A percentile compares a stretch with the other conserved stretches of the same genome.
phyloP scores from a whole-genome alignment of 768 basidiomycete species.

The Basidioascus undulatus region DNA sequence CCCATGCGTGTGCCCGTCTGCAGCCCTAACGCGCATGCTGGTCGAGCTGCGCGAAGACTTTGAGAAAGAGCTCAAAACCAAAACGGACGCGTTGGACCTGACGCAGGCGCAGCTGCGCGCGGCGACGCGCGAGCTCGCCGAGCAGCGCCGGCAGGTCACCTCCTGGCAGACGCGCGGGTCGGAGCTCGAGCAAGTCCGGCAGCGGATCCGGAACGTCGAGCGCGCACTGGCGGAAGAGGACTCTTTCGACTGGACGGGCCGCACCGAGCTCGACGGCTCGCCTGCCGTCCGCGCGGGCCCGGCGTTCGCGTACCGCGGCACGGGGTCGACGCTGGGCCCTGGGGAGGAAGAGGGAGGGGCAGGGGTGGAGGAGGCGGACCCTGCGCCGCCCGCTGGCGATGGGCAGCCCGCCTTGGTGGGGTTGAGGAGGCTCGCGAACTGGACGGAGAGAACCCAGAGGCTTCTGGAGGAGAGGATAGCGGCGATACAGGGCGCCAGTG shows the following conservation, averaged over 20 bases:
- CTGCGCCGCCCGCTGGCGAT: slow-evolving; percentile 29
- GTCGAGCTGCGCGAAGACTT: slow-evolving; percentile 56
- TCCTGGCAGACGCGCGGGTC: slow-evolving; percentile 44
- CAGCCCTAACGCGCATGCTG: slow-evolving; percentile 71
- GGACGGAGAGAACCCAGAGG: slow-evolving; percentile 58
- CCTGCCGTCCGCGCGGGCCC: slow-evolving; percentile 25
- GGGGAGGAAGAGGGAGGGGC: slow-evolving; percentile 41
- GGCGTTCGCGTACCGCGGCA: slow-evolving; percentile 47
- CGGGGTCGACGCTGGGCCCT: slow-evolving; percentile 38
- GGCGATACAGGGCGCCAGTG: slow-evolving; percentile 48
- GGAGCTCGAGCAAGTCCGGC: slow-evolving; percentile 57
- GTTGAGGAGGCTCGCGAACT: slow-evolving; percentile 50
- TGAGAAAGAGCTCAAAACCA: slow-evolving; percentile 53
- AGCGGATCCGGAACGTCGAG: slow-evolving; percentile 62
- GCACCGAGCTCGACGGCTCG: slow-evolving; percentile 26
- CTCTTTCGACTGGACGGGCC: slow-evolving; percentile 69
- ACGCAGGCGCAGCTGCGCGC: slow-evolving; percentile 68
- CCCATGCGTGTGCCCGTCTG: no score
- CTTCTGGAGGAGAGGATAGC: slow-evolving; percentile 45
- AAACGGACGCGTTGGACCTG: slow-evolving; percentile 66
- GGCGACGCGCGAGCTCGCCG: slow-evolving; percentile 70
- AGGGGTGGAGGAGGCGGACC: slow-evolving; percentile 40
- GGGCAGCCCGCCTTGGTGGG: slow-evolving; percentile 31
- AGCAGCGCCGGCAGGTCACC: slow-evolving; percentile 66
- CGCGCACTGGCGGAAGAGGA: slow-evolving; percentile 56